phyloP scores from a whole-genome alignment of 1,284 basidiomycete genomes.

The Inonotus hispidus region DNA sequence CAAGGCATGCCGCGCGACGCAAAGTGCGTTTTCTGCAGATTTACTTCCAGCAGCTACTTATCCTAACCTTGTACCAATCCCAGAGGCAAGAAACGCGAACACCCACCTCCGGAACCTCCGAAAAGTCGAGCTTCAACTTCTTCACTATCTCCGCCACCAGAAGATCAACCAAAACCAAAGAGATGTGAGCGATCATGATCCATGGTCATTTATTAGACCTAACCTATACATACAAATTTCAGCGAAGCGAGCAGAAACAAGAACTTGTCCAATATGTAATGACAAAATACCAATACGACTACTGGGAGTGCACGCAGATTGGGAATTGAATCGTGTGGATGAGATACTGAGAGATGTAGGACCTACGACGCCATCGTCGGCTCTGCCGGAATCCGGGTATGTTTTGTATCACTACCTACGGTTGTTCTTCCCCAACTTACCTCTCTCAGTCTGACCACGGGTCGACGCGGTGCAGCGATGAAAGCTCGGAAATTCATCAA shows the following conservation, averaged over 20 bases:
- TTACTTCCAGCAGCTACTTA: background rate
- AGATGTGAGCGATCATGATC: slow-evolving; percentile 16
- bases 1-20: slow-evolving; percentile 1
- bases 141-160: slow-evolving; percentile 29
- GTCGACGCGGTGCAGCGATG: slow-evolving; percentile 54
- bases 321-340: slow-evolving; percentile 63
- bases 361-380: slow-evolving; percentile 38
- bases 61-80: background rate
- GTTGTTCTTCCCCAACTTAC: slow-evolving; percentile 13
- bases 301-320: slow-evolving; percentile 51
- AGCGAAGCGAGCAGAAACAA: slow-evolving; percentile 70
- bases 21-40: background rate
- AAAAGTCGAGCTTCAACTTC: slow-evolving; percentile 19
- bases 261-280: slow-evolving; percentile 64
- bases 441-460: slow-evolving; percentile 33
- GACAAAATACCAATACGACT: slow-evolving; percentile 67
- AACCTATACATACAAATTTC: background rate
- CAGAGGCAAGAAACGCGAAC: slow-evolving; percentile 27
- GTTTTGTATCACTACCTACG: slow-evolving; percentile 21
- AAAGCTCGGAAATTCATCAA: slow-evolving; percentile 55
- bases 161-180: slow-evolving; percentile 14
- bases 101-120: slow-evolving; percentile 1
- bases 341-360: slow-evolving; percentile 59
- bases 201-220: slow-evolving; percentile 5
- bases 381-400: slow-evolving; percentile 31